These are phyloP conservation scores for Leccinum variabile DNA, from an alignment of 1,284 basidiomycete species.

Conservation along the genomic window DNA sequence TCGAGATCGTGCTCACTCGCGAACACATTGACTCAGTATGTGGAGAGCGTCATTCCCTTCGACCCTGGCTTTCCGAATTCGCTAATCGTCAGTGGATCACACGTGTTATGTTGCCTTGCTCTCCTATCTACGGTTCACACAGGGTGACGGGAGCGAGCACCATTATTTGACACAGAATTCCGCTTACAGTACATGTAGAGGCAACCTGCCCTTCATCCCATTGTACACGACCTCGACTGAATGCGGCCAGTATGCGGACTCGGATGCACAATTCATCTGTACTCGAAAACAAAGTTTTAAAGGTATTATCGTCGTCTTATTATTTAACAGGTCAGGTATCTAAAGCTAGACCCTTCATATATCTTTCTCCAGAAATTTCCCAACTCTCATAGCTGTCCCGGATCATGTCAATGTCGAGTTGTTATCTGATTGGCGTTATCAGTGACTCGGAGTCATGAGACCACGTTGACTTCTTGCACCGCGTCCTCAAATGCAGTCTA, in stretches of 20 bases:
- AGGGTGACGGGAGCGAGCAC: constrained; percentile 34
- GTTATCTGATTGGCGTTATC: not conserved
- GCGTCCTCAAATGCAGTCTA: not conserved
- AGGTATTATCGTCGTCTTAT: not conserved
- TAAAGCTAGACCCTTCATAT: too few relatives aligned
- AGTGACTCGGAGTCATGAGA: not conserved
- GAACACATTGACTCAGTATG: constrained; percentile 42
- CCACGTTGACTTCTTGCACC: not conserved
- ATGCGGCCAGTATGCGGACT: not conserved
- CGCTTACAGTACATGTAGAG: constrained; percentile 27
- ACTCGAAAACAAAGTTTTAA: not conserved
- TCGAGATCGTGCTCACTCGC: constrained; percentile 42
- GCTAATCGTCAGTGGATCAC: constrained; percentile 38
- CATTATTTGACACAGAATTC: constrained; percentile 9
- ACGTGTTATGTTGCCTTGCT: constrained; percentile 24
- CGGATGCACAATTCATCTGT: not conserved
- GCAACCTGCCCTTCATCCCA: constrained; percentile 16
- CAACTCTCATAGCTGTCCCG: not conserved
- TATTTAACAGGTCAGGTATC: not conserved
- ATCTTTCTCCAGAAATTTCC: not conserved
- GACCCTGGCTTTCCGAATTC: constrained; percentile 44
- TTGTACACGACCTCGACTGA: constrained; percentile 21
- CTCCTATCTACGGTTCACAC: constrained; percentile 10
- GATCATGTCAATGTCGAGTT: not conserved
- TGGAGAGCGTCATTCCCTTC: constrained; percentile 44